phyloP scores from a whole-genome alignment of 2,329 filamentous ascomycete genomes.

The Epichloe elymi region DNA sequence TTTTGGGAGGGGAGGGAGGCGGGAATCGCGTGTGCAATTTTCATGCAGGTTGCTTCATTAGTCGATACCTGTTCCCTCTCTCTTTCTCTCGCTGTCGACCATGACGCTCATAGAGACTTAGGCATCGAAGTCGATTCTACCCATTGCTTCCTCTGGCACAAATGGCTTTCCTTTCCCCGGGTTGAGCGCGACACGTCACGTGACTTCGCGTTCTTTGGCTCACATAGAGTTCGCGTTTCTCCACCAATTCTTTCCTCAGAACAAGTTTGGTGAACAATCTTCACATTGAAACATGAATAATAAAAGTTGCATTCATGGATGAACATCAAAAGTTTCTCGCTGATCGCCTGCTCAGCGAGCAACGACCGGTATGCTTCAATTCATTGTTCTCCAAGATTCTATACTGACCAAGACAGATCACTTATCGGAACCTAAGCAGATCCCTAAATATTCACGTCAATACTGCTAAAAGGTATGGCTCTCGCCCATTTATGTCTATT shows the following conservation, averaged over 20 bases:
- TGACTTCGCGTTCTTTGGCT: slow-evolving; percentile 19
- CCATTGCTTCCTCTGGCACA: too few relatives aligned
- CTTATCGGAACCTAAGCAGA: slow-evolving; percentile 74
- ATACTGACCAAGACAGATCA: slow-evolving; percentile 44
- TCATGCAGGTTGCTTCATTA: neutral
- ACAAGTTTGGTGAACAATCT: neutral
- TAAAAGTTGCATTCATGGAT: slow-evolving; percentile 27
- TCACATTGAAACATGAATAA: neutral
- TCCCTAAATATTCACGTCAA: slow-evolving; percentile 76
- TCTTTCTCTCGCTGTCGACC: neutral
- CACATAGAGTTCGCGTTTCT: slow-evolving; percentile 5
- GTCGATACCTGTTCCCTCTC: neutral
- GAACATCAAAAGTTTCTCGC: slow-evolving; percentile 63
- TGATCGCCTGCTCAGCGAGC: slow-evolving; percentile 62
- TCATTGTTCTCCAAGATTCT: neutral
- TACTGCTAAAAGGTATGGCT: slow-evolving; percentile 67
- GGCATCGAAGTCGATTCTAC: neutral
- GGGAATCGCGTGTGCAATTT: neutral
- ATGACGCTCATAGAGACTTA: neutral
- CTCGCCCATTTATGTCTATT: neutral
- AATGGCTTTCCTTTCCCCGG: too few relatives aligned
- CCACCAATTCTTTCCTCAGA: neutral
- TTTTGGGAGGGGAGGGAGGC: neutral
- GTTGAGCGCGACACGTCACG: slow-evolving; percentile 13
- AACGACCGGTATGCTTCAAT: slow-evolving; percentile 47